Evolutionary conservation across 192 early-diverging fungal species (phyloP), one percentile per base, ranked within the genome.

Genomic region (Backusella tarrabulga): DNA sequence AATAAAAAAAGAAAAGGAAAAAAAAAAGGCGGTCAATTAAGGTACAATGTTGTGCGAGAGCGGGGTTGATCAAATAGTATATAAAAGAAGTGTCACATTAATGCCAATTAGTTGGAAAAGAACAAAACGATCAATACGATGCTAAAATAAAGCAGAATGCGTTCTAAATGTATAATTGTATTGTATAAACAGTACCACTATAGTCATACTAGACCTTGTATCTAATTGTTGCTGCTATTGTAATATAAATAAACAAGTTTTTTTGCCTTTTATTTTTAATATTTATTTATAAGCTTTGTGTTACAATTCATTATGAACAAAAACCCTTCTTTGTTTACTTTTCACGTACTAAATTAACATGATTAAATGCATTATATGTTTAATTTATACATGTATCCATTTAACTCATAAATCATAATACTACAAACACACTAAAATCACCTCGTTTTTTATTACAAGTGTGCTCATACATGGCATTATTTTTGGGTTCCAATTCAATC

Each of bases 41-140:
- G 52, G 54, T 26, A 56, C 54, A 56, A 56, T 56, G 54, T 56
- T 56, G 54, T 56, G 54, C 54, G 54, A 56, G 54, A 56, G 54
- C 54, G 54, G 54, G 54, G 54, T 56, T 56, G 54, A 56, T 56
- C 54, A 56, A 56, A 56, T 56, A 56, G 54, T 56, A 56, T 56
- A 56, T 56, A 56, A 56, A 56, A 56, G 54, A 56, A 5, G 54
- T 56, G 19, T 21, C 21, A 56, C 54, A 56, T 56, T 56, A 56
- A 56, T 56, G 54, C 54, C 54, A 56, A 56, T 56, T 56, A 56
- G 54, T 21, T 56, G 21, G 3, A 56, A 56, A 17, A 40, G 2
- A 40, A 9, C 38, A 40, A 40, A 40, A 3, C 3, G 38, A 40
- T 40, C 2, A 40, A 40, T 11, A 40, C 1, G 38, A 40, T 40